These are phyloP conservation scores for Paulinella micropora DNA, from an alignment of 78 protist genomes.

Conservation along the genomic window DNA sequence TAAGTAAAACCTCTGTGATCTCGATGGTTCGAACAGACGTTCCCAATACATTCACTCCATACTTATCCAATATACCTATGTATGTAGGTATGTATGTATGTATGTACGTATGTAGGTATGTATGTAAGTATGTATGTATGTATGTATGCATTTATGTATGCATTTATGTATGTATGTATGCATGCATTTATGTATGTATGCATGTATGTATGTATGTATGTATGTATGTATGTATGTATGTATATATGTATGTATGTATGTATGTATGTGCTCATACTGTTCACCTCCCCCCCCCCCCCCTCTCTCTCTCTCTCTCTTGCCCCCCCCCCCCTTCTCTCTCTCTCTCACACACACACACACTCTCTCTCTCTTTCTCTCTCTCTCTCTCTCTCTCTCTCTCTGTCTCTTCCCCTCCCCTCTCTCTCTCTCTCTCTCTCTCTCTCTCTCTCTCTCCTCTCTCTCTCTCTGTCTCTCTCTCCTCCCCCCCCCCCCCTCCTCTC, in stretches of 20 bases:
- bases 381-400: background rate
- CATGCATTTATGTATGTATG: background rate
- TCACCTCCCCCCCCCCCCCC: background rate
- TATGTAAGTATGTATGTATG: background rate
- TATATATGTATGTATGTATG: background rate
- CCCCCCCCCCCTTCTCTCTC: background rate
- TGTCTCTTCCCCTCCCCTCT: background rate
- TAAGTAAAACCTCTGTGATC: too few relatives aligned
- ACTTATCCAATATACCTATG: background rate
- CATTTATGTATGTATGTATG: background rate
- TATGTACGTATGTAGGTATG: background rate
- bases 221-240: background rate
- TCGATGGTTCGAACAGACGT: too few relatives aligned
- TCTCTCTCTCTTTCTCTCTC: background rate
- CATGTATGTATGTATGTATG: background rate
- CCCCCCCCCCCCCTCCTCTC: constrained; percentile 25
- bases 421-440: background rate
- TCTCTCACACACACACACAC: background rate
- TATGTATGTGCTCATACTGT: background rate
- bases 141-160: background rate
- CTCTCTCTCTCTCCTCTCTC: background rate
- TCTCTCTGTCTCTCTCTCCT: background rate
- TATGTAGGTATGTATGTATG: background rate
- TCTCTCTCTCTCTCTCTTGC: background rate
- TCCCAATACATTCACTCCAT: background rate